Percentiles rank a stretch among this genome's conserved stretches.
phyloP scores from a whole-genome alignment of 2,329 filamentous ascomycete genomes.

The Ophiostoma sp. region DNA sequence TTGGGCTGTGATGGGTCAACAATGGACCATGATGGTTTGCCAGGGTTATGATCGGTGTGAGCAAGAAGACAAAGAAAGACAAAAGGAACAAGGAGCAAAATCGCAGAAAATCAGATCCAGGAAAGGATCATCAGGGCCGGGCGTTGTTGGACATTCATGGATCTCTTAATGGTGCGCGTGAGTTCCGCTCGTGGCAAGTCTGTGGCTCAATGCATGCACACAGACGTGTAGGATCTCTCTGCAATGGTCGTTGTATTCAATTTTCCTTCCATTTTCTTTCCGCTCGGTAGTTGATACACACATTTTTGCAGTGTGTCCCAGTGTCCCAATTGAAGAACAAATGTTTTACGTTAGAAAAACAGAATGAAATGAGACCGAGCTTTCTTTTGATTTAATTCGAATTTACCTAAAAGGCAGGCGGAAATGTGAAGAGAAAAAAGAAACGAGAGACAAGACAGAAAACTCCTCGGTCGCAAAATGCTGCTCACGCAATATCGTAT shows the following conservation, averaged over 20 bases:
- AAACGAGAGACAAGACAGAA: neutral
- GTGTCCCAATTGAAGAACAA: too few relatives aligned
- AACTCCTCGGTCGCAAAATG: neutral
- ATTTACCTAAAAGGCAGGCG: neutral
- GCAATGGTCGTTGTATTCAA: neutral
- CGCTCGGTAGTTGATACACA: neutral
- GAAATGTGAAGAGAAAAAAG: neutral
- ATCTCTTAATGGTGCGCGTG: neutral
- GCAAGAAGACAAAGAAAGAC: neutral
- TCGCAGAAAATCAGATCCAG: neutral
- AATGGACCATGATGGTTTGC: neutral
- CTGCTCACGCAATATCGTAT: neutral
- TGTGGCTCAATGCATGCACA: neutral
- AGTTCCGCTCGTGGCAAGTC: neutral
- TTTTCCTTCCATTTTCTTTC: neutral
- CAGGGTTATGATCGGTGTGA: neutral
- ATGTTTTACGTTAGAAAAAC: too few relatives aligned
- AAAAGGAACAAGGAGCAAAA: neutral
- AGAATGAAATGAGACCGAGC: neutral
- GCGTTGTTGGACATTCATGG: neutral
- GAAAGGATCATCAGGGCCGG: slow-evolving; percentile 11
- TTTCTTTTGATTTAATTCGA: neutral
- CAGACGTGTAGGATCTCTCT: neutral
- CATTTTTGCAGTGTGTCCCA: too few relatives aligned
- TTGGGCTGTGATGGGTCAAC: neutral